Evolutionary conservation across 2,329 filamentous ascomycete genomes (phyloP).

Genomic region (Phaeosphaeria sp.): DNA sequence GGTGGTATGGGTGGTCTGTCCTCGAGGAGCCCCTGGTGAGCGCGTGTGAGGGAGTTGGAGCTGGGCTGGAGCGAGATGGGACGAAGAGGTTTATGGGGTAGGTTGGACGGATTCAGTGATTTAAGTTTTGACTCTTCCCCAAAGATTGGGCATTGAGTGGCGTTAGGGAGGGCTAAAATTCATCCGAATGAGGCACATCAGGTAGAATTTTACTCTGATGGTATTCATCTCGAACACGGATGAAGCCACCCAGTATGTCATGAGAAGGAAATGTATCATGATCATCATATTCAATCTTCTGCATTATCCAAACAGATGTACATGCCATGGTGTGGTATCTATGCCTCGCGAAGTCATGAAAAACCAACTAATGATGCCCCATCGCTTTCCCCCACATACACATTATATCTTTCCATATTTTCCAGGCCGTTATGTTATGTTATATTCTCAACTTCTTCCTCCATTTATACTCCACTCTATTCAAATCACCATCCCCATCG

Average conservation of each 20-base stretch:
- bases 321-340: neutral
- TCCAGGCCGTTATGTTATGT: neutral
- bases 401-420: neutral
- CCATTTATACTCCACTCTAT: neutral
- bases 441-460: too few relatives aligned
- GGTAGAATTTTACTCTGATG: too few relatives aligned
- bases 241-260: too few relatives aligned
- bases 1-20: slow-evolving; percentile 6
- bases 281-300: neutral
- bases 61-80: neutral
- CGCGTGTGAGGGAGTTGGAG: neutral
- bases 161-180: too few relatives aligned
- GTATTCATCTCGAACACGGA: too few relatives aligned
- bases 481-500: neutral
- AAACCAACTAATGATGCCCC: neutral
- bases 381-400: neutral
- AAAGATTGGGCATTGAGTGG: too few relatives aligned
- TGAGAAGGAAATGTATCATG: too few relatives aligned
- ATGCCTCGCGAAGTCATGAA: neutral
- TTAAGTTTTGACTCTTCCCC: too few relatives aligned
- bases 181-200: too few relatives aligned
- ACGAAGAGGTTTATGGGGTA: too few relatives aligned
- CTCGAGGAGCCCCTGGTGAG: neutral
- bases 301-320: neutral
- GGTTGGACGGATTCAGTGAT: too few relatives aligned